A percentile compares a stretch with the other conserved stretches of the same genome.
Evolutionary conservation across 1,284 basidiomycete species (phyloP).

Genomic region (Amylostereum areolatum): DNA sequence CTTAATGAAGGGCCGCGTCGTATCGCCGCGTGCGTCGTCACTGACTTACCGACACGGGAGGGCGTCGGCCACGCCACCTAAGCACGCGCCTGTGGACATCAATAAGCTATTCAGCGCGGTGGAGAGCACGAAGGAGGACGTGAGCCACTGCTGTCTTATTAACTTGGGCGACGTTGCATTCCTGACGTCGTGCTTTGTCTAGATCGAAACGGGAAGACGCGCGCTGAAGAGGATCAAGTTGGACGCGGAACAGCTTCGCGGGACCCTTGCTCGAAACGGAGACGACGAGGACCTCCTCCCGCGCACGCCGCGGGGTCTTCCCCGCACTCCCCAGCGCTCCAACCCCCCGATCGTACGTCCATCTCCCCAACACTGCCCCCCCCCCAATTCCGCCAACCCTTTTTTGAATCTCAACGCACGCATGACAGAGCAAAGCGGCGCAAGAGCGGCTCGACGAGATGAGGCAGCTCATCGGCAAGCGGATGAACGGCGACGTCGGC

Average conservation of each 20-base stretch:
- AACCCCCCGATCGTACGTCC: slow-evolving; percentile 36
- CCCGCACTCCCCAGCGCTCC: slow-evolving; percentile 36
- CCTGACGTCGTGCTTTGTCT: slow-evolving; percentile 11
- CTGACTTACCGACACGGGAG: slow-evolving; percentile 34
- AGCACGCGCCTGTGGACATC: slow-evolving; percentile 8
- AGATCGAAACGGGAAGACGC: slow-evolving; percentile 64
- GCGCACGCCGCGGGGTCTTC: slow-evolving; percentile 46
- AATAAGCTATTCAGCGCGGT: slow-evolving; percentile 26
- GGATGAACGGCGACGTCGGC: slow-evolving; percentile 38
- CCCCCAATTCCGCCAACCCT: not conserved
- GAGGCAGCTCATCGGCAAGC: slow-evolving; percentile 59
- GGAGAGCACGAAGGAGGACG: slow-evolving; percentile 62
- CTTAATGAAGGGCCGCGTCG: slow-evolving; percentile 27
- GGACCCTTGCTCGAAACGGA: slow-evolving; percentile 8
- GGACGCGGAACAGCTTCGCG: slow-evolving; percentile 33
- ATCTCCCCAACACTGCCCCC: not conserved
- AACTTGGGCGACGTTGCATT: not conserved
- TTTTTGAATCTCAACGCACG: not conserved
- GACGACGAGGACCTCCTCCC: slow-evolving; percentile 16
- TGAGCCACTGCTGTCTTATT: slow-evolving; percentile 26
- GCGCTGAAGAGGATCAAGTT: slow-evolving; percentile 66
- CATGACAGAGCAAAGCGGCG: slow-evolving; percentile 57
- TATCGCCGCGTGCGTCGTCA: slow-evolving; percentile 49
- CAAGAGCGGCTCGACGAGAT: slow-evolving; percentile 74
- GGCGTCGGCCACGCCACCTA: slow-evolving; percentile 16